Evolutionary conservation across 768 basidiomycete species (phyloP), one percentile per base, ranked within the genome.

Genomic region (Trametes cubensis): DNA sequence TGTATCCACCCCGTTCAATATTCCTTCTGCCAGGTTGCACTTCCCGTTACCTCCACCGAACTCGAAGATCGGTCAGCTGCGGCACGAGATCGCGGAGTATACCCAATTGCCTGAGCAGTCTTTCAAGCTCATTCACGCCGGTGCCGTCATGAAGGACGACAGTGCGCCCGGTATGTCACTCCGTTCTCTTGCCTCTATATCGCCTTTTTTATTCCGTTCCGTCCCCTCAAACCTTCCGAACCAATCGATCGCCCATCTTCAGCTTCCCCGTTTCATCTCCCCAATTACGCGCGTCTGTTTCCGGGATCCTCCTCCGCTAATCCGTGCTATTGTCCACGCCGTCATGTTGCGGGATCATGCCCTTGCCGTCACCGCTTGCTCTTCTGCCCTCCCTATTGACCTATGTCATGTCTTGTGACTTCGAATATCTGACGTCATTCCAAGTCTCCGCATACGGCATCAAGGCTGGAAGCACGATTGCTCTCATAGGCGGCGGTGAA

Each of bases 121-220:
- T 28, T 92, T 97, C 82, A 93, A 94, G 73, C 83, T 98, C 70
- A 86, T 98, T 65, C 88, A 90, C 76, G 85, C 89, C 48, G 96
- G 96, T 41, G 94, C 92, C 1, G 84, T 97, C 73, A 89, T 98
- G 83, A 89, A 88, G 67, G 93, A 96, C 71, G 87, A 94, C 72
- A 72, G 76, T 60, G 82, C 85, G 8, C 83, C 87, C 48, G 76
- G 87, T 90, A 64, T 66, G 77, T 83, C 71, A 39, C 41, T 40
- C 42, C 61, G 17, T 20, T 59, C 58, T 44, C 57, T 49, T 46
- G 59, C 17, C 39, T 17, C 41, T 39, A 39, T 50, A 11, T n/a
- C 28, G 44, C 21, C 50, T 20, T 60, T 44, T 20, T 60, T 44
- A 34, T 57, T 58, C 47, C 40, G 23, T 41, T 39, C 57, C 46